Evolutionary conservation across 495 filamentous ascomycete genomes (phyloP), one percentile per base, ranked within the genome.

Genomic region (Halenospora varia): DNA sequence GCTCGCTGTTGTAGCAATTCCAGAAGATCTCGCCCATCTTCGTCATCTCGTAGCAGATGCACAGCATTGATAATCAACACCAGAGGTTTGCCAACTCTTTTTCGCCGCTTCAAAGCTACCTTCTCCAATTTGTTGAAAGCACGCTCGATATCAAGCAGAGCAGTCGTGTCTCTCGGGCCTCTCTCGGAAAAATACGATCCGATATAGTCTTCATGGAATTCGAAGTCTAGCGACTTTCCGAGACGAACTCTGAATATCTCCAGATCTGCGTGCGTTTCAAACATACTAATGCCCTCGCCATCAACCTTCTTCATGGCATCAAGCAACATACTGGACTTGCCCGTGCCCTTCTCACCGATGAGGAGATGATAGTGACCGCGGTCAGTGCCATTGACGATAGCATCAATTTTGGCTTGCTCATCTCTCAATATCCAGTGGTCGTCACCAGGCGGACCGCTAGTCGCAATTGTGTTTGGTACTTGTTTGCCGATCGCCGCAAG

Each of bases 61-160:
- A 88, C 86, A 62, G 87, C 87, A 68, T 97, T 97, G 66, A 98
- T 82, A 66, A 98, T 93, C 51, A 98, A 67, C 10, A 97, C 75
- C 35, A 97, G 68, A 17, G 94, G 94, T 54, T 80, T 77, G 8
- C 82, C 81, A 18, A 82, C 74, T 44, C 56, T 70, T 44, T 70
- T 71, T n/a, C 85, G 79, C 40, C 89, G 80, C 55, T 68, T 74
- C 18, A 97, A 66, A 0, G 94, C 94, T 9, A 97, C 89, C 71
- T 98, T 98, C 68, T 98, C 93, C 3, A 98, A 73, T 70, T 97
- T 97, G 77, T 98, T 98, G 71, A 98, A 85, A 1, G 94, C 94
- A 15, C 94, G 82, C 65, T 98, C 94, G 50, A 98, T 96, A 62
- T 98, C 94, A 13, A 98, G 75, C 17, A 98, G 70, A 3, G 94